These are phyloP conservation scores for Ceriops tagal DNA, from an alignment of 345 rosid species.

Conservation along the genomic window DNA sequence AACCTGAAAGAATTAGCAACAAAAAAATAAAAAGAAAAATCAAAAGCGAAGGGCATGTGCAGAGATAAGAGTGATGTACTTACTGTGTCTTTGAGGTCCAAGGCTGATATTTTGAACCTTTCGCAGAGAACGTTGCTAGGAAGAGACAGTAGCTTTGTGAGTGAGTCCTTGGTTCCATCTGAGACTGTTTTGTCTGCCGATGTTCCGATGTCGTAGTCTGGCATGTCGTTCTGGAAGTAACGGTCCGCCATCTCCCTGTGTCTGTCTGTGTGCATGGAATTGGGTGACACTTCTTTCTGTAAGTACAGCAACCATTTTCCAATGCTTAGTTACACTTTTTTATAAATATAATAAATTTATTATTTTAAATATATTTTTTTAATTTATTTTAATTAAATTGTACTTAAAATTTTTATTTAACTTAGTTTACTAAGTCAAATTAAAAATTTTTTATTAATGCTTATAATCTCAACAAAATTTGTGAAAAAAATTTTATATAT, in stretches of 20 bases:
- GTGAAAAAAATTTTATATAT: too few relatives aligned
- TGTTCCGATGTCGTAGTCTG: conserved; percentile 4
- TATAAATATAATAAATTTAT: too few relatives aligned
- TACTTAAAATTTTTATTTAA: too few relatives aligned
- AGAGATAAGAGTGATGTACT: conserved; percentile 14
- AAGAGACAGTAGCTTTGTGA: conserved; percentile 33
- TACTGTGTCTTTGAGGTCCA: conserved; percentile 44
- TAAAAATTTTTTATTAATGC: too few relatives aligned
- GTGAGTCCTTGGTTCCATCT: conserved; percentile 2
- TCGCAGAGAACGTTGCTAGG: conserved; percentile 38
- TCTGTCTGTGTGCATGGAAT: too few relatives aligned
- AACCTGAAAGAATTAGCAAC: neutral
- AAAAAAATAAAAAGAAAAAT: neutral
- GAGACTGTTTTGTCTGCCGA: neutral
- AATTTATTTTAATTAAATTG: too few relatives aligned
- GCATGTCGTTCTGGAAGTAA: conserved; percentile 24
- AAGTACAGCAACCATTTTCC: too few relatives aligned
- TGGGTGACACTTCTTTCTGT: too few relatives aligned
- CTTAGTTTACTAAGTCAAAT: too few relatives aligned
- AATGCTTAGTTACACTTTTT: too few relatives aligned
- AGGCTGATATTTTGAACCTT: conserved; percentile 37
- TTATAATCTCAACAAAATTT: too few relatives aligned
- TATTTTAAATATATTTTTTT: too few relatives aligned
- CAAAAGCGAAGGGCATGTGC: neutral
- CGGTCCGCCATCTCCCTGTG: conserved; percentile 25